These are phyloP conservation scores for Gastrolobium bilobum DNA, from an alignment of 306 rosid species.

Conservation along the genomic window DNA sequence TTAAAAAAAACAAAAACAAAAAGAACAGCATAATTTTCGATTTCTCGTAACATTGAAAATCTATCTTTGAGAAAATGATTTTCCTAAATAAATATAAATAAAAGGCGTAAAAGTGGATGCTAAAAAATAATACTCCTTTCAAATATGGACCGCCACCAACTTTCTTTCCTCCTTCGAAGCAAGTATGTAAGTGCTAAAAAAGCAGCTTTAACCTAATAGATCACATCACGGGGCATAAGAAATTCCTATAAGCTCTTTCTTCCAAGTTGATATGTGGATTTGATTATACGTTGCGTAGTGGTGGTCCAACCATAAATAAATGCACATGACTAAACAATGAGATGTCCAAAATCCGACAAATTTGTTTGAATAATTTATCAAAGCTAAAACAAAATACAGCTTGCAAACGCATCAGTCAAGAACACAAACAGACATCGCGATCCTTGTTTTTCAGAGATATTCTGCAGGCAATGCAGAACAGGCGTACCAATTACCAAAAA, in stretches of 20 bases:
- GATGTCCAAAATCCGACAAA: neutral
- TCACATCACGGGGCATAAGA: neutral
- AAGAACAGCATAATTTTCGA: no score
- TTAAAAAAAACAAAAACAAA: no score
- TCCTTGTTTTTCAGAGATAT: neutral
- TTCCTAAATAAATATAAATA: no score
- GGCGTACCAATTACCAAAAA: neutral
- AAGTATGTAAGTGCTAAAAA: neutral
- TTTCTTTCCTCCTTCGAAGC: neutral
- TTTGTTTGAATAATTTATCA: neutral
- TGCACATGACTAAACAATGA: neutral
- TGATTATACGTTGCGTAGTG: neutral
- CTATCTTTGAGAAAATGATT: no score
- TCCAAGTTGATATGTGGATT: neutral
- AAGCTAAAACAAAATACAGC: neutral
- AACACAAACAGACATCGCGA: neutral
- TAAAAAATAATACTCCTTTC: no score
- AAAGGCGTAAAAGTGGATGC: no score
- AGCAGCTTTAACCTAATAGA: neutral
- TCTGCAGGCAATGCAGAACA: neutral
- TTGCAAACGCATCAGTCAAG: constrained; percentile 22
- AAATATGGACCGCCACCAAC: neutral
- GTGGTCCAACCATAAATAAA: constrained; percentile 23
- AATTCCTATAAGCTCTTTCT: neutral
- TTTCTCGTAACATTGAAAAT: no score